Percentiles rank a stretch among this genome's conserved stretches.
phyloP scores from a whole-genome alignment of 495 filamentous ascomycete genomes.

The Thermothielavioides terrestris region DNA sequence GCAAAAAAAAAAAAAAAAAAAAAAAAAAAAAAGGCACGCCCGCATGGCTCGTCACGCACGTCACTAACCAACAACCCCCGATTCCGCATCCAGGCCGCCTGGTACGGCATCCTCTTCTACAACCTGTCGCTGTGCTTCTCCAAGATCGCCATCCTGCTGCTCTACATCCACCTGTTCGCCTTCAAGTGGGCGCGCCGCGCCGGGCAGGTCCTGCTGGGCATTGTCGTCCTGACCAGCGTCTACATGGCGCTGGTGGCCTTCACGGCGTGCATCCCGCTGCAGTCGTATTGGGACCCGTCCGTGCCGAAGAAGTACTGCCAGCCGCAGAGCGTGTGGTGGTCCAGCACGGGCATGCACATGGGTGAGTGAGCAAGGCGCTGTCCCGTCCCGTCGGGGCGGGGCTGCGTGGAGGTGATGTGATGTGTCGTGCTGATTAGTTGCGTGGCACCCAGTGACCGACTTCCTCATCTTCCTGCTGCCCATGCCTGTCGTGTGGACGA shows the following conservation, averaged over 20 bases:
- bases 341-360: conserved; percentile 29
- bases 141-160: conserved; percentile 30
- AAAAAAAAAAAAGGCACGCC: too few species aligned
- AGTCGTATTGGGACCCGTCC: conserved; percentile 25
- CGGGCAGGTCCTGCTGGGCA: conserved; percentile 22
- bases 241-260: conserved; percentile 23
- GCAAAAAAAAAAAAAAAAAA: too few species aligned
- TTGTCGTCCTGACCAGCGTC: conserved; percentile 17
- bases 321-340: conserved; percentile 24
- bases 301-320: conserved; percentile 20
- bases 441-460: conserved; percentile 20
- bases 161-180: conserved; percentile 35
- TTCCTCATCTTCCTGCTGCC: conserved; percentile 32
- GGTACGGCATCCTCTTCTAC: conserved; percentile 27
- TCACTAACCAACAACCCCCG: background rate
- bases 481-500: conserved; percentile 29
- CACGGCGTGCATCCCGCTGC: conserved; percentile 22
- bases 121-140: conserved; percentile 22
- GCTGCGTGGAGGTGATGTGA: too few species aligned
- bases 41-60: too few species aligned
- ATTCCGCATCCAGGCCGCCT: conserved; percentile 14
- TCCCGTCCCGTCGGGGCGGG: too few species aligned
- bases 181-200: conserved; percentile 26
- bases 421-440: background rate
- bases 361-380: conserved; percentile 2